Percentiles rank a stretch among this genome's conserved stretches.
phyloP scores from a whole-genome alignment of 441 rosid species.

The Erodium chrysanthum region DNA sequence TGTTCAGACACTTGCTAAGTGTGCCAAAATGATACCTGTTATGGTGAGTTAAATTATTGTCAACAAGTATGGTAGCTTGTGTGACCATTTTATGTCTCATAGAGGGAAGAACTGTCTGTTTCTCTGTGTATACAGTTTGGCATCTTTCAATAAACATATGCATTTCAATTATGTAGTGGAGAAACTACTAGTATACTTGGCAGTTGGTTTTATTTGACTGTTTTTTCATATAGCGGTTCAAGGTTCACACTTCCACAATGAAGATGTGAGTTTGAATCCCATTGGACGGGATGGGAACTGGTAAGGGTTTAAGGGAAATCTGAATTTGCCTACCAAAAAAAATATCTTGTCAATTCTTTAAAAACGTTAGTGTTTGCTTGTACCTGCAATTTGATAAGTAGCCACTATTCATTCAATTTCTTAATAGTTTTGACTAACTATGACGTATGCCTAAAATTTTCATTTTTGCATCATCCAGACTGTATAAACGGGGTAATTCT shows the following conservation, averaged over 20 bases:
- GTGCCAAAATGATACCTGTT: conserved; percentile 93
- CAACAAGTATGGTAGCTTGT: not conserved
- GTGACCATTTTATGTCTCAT: not conserved
- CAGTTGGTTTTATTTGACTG: not conserved
- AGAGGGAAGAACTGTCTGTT: not conserved
- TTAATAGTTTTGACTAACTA: not conserved
- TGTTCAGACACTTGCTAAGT: conserved; percentile 80
- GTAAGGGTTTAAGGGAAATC: not conserved
- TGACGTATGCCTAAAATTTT: too few relatives aligned
- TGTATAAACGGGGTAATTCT: too few relatives aligned
- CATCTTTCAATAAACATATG: not conserved
- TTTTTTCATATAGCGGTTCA: not conserved
- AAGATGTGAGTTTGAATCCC: not conserved
- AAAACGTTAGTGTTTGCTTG: not conserved
- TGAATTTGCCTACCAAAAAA: not conserved
- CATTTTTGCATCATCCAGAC: too few relatives aligned
- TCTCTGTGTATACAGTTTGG: not conserved
- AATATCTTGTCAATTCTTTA: not conserved
- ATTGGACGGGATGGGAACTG: not conserved
- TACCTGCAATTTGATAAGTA: not conserved
- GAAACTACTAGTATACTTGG: not conserved
- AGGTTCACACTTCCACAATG: not conserved
- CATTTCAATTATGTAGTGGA: not conserved
- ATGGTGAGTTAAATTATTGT: conserved; percentile 46
- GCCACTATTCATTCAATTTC: not conserved